These are phyloP conservation scores for Calonectria honghensis DNA, from an alignment of 2,329 filamentous ascomycete species.

Conservation along the genomic window DNA sequence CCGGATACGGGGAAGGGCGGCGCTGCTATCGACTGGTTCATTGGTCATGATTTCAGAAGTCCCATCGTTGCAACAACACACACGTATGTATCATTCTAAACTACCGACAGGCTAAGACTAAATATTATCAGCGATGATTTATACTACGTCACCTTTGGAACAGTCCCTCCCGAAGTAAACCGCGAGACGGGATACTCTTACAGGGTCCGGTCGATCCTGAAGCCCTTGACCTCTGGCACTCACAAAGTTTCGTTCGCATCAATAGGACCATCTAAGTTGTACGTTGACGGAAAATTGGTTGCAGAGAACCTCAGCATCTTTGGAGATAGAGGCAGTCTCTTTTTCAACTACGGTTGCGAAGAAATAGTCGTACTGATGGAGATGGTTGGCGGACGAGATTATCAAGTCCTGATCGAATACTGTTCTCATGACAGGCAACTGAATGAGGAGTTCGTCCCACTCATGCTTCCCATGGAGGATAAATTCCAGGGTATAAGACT, in stretches of 20 bases:
- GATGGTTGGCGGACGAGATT: constrained; percentile 3
- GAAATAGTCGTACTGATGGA: not conserved
- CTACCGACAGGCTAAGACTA: not conserved
- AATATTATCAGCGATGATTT: not conserved
- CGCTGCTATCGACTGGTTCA: constrained; percentile 8
- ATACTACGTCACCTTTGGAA: constrained; percentile 3
- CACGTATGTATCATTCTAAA: not conserved
- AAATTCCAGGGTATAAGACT: constrained; percentile 3
- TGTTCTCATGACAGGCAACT: constrained; percentile 5
- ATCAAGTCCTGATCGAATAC: constrained; percentile 5
- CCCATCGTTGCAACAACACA: constrained; percentile 11
- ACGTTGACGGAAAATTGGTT: not conserved
- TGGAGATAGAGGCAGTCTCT: not conserved
- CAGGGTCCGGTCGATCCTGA: not conserved
- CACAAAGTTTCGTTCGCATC: constrained; percentile 10
- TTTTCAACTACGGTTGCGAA: constrained; percentile 12
- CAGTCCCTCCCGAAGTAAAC: constrained; percentile 10
- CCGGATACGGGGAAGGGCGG: not conserved
- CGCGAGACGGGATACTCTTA: constrained; percentile 16
- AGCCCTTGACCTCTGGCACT: not conserved
- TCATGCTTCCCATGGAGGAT: constrained; percentile 17
- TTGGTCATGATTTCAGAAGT: not conserved
- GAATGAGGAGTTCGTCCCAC: not conserved
- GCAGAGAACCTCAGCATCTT: not conserved
- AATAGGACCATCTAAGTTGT: constrained; percentile 5